Evolutionary conservation across 768 basidiomycete species (phyloP).

Genomic region (Termitomyces sp.): DNA sequence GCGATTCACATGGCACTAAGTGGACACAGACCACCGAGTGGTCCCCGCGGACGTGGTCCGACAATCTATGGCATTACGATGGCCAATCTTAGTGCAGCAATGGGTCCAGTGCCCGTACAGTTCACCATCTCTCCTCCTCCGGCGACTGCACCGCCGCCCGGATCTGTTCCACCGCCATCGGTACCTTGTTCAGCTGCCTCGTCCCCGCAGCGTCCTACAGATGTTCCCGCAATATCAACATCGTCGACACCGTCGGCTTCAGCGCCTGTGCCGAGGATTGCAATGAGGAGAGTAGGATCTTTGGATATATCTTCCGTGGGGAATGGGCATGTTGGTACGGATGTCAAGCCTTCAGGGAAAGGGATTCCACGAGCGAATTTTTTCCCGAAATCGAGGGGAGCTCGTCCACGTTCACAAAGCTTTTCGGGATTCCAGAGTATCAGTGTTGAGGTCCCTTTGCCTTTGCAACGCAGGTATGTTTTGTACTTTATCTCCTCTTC

Average conservation of each 20-base stretch:
- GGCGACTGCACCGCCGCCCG: conserved; percentile 14
- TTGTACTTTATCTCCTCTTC: background rate
- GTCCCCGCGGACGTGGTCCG: conserved; percentile 22
- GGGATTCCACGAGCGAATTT: conserved; percentile 58
- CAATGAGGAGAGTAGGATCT: conserved; percentile 6
- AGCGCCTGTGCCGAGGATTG: conserved; percentile 1
- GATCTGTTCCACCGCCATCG: conserved; percentile 3
- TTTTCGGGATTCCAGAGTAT: conserved; percentile 66
- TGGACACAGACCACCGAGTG: conserved; percentile 2
- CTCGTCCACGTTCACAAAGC: conserved; percentile 67
- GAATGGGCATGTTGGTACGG: background rate
- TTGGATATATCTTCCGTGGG: conserved; percentile 2
- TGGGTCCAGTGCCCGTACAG: conserved; percentile 56
- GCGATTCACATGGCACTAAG: conserved; percentile 26
- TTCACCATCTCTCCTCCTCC: conserved; percentile 52
- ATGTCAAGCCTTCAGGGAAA: background rate
- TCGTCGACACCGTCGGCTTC: background rate
- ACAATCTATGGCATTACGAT: conserved; percentile 62
- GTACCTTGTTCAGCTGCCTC: conserved; percentile 2
- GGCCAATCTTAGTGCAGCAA: conserved; percentile 41
- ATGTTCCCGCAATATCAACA: background rate
- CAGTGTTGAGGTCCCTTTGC: conserved; percentile 23
- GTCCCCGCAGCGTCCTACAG: background rate
- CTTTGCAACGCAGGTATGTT: conserved; percentile 26
- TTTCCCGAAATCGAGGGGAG: conserved; percentile 46